Base-by-base conservation (phyloP, 1,284 basidiomycete species). In the Sanghuangporus weigelae region DNA sequence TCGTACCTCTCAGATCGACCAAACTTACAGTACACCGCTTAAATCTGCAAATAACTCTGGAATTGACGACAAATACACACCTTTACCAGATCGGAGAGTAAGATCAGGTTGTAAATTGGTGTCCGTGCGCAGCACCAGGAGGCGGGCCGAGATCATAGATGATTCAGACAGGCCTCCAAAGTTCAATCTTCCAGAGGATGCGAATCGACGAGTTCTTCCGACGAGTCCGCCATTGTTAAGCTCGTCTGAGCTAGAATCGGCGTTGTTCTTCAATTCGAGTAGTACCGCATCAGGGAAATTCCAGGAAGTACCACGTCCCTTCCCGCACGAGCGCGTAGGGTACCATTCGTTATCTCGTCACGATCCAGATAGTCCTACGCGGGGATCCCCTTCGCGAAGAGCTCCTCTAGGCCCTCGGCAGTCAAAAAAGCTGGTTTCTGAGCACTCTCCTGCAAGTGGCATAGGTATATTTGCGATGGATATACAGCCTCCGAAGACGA, bases 201-300 rank as follows among this genome's bases (percentile, higher is more conserved):
- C 50, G 21, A n/a, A 56, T 23, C 36, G 48, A 26, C 48, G 50
- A 14, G 50, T 54, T 16, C 40, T 65, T 19, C 64, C 64, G 16
- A 54, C 60, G 21, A 65, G 64, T 49, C 64, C 64, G 38, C 60
- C 64, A 7, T 54, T 53, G 6, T 21, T 65, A 14, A 59, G 36
- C 14, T 62, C 60, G 7, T 60, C 64, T 19, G 48, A 56, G 4
- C 50, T 65, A 26, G 60, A 65, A 23, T 46, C 57, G 14, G 64
- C 57, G 7, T 50, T 65, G 16, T 62, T 65, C 50, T 65, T 65
- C 51, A 49, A 48, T 19, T 19, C 64, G n/a, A 23, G 50, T 19
- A 16, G 8, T n/a, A 31, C 7, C 14, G 48, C 46, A 16, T 8
- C 51, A 54, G 42, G 19, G 14, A 2, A 21, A 12, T 26, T 31